Conservation (phyloP, 2,329 filamentous ascomycete species). For the Fusarium lyarnte region DNA sequence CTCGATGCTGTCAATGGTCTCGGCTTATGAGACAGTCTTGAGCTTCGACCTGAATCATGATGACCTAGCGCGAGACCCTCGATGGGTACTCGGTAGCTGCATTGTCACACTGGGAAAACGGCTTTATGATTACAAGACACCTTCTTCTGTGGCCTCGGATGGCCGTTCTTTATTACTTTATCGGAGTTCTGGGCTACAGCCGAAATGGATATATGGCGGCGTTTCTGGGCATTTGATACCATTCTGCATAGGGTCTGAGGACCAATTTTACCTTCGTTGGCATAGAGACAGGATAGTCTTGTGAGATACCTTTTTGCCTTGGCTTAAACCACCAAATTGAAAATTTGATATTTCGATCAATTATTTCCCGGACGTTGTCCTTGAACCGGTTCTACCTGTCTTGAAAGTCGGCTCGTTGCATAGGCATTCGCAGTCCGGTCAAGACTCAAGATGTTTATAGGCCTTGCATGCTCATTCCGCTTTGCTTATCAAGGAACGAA, state of each 20-base stretch:
- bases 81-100: conserved; percentile 12
- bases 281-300: conserved; percentile 29
- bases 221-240: conserved; percentile 42
- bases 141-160: conserved; percentile 7
- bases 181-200: conserved; percentile 32
- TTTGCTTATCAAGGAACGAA: not conserved
- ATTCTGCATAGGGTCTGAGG: conserved; percentile 36
- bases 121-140: conserved; percentile 11
- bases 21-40: conserved; percentile 47
- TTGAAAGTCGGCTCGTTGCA: not conserved
- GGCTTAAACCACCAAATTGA: conserved; percentile 14
- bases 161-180: conserved; percentile 3
- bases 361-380: not conserved
- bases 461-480: not conserved
- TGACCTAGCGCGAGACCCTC: conserved; percentile 16
- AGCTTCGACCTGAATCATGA: not conserved
- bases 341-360: conserved; percentile 8
- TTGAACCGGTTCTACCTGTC: not conserved
- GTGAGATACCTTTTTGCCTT: conserved; percentile 13
- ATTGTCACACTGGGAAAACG: conserved; percentile 16
- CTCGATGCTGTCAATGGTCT: conserved; percentile 68
- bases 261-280: conserved; percentile 33
- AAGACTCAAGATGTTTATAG: not conserved
- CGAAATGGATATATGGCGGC: conserved; percentile 28
- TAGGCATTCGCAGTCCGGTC: not conserved